These are phyloP conservation scores for Ascodesmis nigricans DNA, from an alignment of 495 filamentous ascomycete genomes.

Conservation along the genomic window DNA sequence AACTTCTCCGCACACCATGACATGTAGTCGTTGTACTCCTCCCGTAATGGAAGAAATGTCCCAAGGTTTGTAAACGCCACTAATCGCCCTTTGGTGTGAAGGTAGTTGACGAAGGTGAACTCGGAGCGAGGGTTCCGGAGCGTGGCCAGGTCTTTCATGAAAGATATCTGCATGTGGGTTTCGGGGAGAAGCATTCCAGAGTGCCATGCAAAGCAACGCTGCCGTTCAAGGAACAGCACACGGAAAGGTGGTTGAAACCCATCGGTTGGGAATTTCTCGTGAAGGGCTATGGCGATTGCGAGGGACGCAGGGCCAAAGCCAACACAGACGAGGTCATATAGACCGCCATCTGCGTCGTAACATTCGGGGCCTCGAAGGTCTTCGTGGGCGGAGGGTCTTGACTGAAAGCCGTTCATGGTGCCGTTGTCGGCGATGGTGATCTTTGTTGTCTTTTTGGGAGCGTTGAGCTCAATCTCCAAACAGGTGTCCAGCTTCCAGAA, in stretches of 20 bases:
- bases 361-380: too few species aligned
- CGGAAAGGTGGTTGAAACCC: conserved; percentile 27
- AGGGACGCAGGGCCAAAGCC: conserved; percentile 87
- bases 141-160: conserved; percentile 87
- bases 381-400: too few species aligned
- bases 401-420: too few species aligned
- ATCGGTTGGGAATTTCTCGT: conserved; percentile 35
- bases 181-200: conserved; percentile 82
- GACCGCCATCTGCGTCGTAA: conserved; percentile 1
- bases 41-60: conserved; percentile 64
- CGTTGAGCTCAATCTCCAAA: too few species aligned
- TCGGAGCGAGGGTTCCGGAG: conserved; percentile 65
- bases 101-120: conserved; percentile 91
- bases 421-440: too few species aligned
- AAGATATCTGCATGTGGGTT: conserved; percentile 91
- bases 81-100: conserved; percentile 53
- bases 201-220: conserved; percentile 72
- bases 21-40: conserved; percentile 89
- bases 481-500: too few species aligned
- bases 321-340: conserved; percentile 64
- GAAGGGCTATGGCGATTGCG: conserved; percentile 68
- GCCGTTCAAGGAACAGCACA: conserved; percentile 67
- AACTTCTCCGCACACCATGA: conserved; percentile 75
- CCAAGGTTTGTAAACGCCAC: conserved; percentile 74
- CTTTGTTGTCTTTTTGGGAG: too few species aligned